Percentiles rank a stretch among this genome's conserved stretches.
Evolutionary conservation across 345 rosid species (phyloP).

Genomic region (Camelina hispida): DNA sequence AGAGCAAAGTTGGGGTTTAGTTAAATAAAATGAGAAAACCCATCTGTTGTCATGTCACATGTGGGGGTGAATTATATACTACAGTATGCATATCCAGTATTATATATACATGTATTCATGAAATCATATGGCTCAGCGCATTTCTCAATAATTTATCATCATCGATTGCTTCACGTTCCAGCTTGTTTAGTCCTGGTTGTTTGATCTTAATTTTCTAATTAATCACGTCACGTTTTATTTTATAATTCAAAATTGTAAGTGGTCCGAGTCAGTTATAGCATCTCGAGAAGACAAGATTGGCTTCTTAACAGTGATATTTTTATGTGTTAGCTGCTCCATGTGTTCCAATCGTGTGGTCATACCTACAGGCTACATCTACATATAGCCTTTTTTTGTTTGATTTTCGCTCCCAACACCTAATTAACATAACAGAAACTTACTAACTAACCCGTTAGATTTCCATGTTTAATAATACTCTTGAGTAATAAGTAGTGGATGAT

Average conservation of each 20-base stretch:
- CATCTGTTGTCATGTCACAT: constrained; percentile 7
- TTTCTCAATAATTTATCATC: not conserved
- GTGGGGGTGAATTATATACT: not conserved
- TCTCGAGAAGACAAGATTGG: not conserved
- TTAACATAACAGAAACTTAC: not conserved
- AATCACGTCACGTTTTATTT: not conserved
- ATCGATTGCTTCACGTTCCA: not conserved
- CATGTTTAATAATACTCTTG: not conserved
- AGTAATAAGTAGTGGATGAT: not conserved
- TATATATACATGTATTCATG: not conserved
- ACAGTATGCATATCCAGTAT: not conserved
- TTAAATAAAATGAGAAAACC: constrained; percentile 19
- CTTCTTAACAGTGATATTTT: not conserved
- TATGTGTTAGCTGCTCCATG: not conserved
- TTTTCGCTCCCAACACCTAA: not conserved
- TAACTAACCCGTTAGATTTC: constrained; percentile 10
- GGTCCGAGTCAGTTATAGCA: not conserved
- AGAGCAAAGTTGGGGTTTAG: constrained; percentile 18
- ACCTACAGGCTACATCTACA: no score
- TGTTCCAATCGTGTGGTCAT: not conserved
- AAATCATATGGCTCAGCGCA: constrained; percentile 1
- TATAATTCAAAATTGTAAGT: no score
- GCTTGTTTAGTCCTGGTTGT: not conserved
- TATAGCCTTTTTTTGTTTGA: not conserved
- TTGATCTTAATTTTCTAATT: not conserved